Evolutionary conservation across 148 eudicot genomes (phyloP).

Genomic region (Cornus controversa): DNA sequence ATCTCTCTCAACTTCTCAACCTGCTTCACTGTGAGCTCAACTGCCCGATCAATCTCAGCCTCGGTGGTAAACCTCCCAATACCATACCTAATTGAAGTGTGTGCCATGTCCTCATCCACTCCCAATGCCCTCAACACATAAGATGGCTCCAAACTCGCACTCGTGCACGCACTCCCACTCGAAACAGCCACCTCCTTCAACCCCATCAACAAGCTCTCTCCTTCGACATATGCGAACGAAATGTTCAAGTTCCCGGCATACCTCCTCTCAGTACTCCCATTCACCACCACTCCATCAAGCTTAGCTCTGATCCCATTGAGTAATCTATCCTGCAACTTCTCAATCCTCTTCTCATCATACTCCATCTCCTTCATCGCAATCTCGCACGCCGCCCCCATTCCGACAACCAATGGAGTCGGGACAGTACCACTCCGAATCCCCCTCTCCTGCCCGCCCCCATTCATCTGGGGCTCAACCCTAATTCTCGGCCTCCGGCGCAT

Average conservation of each 20-base stretch:
- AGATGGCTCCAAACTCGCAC: conserved; percentile 90
- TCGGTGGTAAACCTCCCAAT: conserved; percentile 96
- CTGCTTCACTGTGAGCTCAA: conserved; percentile 66
- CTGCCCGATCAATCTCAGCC: conserved; percentile 75
- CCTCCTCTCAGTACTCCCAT: conserved; percentile 72
- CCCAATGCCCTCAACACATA: conserved; percentile 96
- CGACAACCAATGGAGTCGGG: conserved; percentile 85
- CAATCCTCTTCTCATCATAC: conserved; percentile 73
- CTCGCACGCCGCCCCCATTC: conserved; percentile 91
- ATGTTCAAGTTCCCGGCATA: conserved; percentile 85
- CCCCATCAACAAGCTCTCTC: conserved; percentile 97
- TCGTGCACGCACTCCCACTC: conserved; percentile 97
- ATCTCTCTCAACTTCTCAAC: conserved; percentile 87
- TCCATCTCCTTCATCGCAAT: conserved; percentile 83
- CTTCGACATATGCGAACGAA: conserved; percentile 90
- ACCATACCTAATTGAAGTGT: conserved; percentile 87
- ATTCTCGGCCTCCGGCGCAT: conserved; percentile 81
- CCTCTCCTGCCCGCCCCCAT: conserved; percentile 95
- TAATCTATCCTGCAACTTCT: conserved; percentile 57
- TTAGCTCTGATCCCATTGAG: conserved; percentile 60
- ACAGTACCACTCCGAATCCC: conserved; percentile 92
- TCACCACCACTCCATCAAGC: conserved; percentile 75
- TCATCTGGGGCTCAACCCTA: conserved; percentile 91
- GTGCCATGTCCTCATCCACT: conserved; percentile 98
- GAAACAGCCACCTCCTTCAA: conserved; percentile 98